Conservation (phyloP, 1,284 basidiomycete species). For the Stereum hirsutum region DNA sequence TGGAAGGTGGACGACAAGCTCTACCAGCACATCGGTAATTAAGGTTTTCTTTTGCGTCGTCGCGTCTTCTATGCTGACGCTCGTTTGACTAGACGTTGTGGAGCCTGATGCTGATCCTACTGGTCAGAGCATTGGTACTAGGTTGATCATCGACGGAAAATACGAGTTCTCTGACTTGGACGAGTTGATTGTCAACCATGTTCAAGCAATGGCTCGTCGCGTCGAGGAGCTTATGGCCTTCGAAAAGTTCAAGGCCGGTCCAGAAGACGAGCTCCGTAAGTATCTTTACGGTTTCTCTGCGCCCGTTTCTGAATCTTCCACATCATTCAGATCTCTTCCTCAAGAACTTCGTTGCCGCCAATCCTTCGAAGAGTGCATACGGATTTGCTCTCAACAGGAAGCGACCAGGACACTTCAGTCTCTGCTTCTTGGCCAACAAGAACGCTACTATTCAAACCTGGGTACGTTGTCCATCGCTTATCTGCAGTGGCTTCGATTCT, state of each 20-base stretch:
- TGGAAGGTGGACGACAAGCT: slow-evolving; percentile 99
- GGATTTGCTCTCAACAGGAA: slow-evolving; percentile 91
- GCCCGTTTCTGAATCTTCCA: background rate
- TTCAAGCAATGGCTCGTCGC: slow-evolving; percentile 89
- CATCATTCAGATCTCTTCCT: slow-evolving; percentile 68
- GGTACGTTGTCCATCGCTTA: slow-evolving; percentile 51
- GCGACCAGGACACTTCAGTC: slow-evolving; percentile 86
- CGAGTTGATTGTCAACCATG: slow-evolving; percentile 95
- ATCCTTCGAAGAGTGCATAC: slow-evolving; percentile 92
- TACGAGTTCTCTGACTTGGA: slow-evolving; percentile 94
- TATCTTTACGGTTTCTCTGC: background rate
- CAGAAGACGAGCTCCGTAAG: slow-evolving; percentile 86
- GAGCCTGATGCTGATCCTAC: slow-evolving; percentile 74
- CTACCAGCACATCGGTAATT: slow-evolving; percentile 90
- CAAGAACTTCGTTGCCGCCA: slow-evolving; percentile 86
- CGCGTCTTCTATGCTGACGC: slow-evolving; percentile 4
- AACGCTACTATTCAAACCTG: slow-evolving; percentile 86
- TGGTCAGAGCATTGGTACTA: slow-evolving; percentile 61
- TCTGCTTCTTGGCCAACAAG: slow-evolving; percentile 92
- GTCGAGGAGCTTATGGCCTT: slow-evolving; percentile 94
- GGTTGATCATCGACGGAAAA: slow-evolving; percentile 74
- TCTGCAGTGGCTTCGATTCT: slow-evolving; percentile 1
- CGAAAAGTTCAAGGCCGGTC: slow-evolving; percentile 90
- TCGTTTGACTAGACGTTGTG: slow-evolving; percentile 62
- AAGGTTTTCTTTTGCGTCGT: slow-evolving; percentile 1